Evolutionary conservation across 2,329 filamentous ascomycete genomes (phyloP), one percentile per base, ranked within the genome.

Genomic region (Aaosphaeria arxii): DNA sequence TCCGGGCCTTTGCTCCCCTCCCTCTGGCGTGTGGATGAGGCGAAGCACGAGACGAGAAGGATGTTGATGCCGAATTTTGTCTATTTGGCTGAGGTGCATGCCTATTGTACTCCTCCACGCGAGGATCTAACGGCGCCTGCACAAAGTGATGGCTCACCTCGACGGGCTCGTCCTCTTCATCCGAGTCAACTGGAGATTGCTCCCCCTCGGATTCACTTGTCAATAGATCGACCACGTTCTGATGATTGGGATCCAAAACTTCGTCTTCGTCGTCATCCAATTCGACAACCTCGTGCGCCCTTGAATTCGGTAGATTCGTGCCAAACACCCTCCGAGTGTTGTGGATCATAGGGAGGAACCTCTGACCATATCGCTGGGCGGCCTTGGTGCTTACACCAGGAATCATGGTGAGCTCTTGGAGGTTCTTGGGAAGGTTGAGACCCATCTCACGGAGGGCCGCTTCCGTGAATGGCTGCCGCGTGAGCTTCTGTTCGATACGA

Each of bases 381-480:
- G 83, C 86, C 29, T 83, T 80, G 1, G 64, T 54, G 46, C 86
- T 78, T 49, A 91, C 85, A 7, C 79, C 81, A 0, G 77, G 77
- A 43, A 92, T 87, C 6, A 69, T 67, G 31, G 71, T 72, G 83
- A 94, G 87, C 48, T 83, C 74, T 11, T 81, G 77, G 7, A 82
- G 59, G 6, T 76, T 82, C 6, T 74, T 76, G 1, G 87, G 88
- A 76, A 87, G 87, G 32, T 76, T 70, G 43, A 90, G 82, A 9
- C 82, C 85, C 86, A 94, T 91, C 56, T 86, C 80, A 33, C 85
- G 82, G 44, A 91, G 78, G 11, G 89, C 77, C 24, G 76, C 77
- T 51, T 90, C 85, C 0, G 83, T 84, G 63, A 94, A 94, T 1
- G 78, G 77, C 4, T 80, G 77, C 24, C 76, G 74, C 6, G 81